Conservation (phyloP, 345 rosid genomes). For the Hirschfeldia incana region DNA sequence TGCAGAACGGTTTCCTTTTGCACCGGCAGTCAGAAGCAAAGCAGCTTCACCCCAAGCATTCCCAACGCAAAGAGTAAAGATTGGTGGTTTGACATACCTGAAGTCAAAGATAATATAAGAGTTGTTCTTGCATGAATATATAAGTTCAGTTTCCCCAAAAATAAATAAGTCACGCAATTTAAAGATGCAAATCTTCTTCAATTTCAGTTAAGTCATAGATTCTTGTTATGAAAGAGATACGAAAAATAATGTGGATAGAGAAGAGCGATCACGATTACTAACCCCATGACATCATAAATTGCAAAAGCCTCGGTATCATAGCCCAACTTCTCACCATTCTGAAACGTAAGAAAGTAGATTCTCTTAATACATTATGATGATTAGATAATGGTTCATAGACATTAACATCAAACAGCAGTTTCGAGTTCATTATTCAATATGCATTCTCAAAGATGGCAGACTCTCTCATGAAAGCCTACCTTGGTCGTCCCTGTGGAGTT, state of each 20-base stretch:
- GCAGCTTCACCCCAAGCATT: slow-evolving; percentile 99
- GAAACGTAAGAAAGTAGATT: slow-evolving; percentile 24
- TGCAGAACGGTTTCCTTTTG: slow-evolving; percentile 48
- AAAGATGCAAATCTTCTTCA: slow-evolving; percentile 2
- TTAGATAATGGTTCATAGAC: not conserved
- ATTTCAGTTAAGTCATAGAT: not conserved
- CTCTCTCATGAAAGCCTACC: slow-evolving; percentile 44
- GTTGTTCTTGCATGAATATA: slow-evolving; percentile 8
- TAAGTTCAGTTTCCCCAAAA: not conserved
- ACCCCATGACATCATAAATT: slow-evolving; percentile 91
- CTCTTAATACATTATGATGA: not conserved
- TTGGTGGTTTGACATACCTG: slow-evolving; percentile 81
- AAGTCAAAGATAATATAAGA: slow-evolving; percentile 25
- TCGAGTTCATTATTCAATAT: not conserved
- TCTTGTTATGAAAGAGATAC: not conserved
- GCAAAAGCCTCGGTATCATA: slow-evolving; percentile 93
- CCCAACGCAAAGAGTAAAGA: slow-evolving; percentile 91
- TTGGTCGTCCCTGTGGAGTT: slow-evolving; percentile 94
- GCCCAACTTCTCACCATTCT: slow-evolving; percentile 63
- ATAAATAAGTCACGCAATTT: not conserved
- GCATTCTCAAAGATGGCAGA: not conserved
- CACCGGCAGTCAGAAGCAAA: slow-evolving; percentile 55
- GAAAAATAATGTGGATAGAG: slow-evolving; percentile 4
- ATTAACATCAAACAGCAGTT: not conserved
- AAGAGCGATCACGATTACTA: slow-evolving; percentile 21